phyloP scores from a whole-genome alignment of 2,329 filamentous ascomycete species.

The Colletotrichum euphorbiae region DNA sequence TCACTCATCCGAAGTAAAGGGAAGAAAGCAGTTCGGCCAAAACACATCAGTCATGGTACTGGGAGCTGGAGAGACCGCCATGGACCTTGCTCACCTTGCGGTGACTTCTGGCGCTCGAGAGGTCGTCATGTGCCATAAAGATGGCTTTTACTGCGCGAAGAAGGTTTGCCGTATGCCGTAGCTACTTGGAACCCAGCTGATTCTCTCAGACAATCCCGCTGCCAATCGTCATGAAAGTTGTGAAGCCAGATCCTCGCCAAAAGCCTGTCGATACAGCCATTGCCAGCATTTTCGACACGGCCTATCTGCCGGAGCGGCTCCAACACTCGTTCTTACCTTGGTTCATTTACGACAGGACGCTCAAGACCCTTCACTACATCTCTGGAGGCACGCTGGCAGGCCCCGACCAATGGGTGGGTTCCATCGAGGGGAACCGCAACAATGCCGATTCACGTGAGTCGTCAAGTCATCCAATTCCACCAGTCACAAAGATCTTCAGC shows the following conservation, averaged over 20 bases:
- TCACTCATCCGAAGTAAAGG: conserved; percentile 59
- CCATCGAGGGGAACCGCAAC: conserved; percentile 52
- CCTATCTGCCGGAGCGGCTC: conserved; percentile 60
- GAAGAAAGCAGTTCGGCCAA: conserved; percentile 54
- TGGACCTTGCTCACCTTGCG: conserved; percentile 58
- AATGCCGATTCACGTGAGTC: conserved; percentile 50
- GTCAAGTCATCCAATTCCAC: too few species aligned
- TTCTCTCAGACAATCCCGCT: conserved; percentile 17
- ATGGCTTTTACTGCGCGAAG: conserved; percentile 59
- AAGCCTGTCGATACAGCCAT: conserved; percentile 60
- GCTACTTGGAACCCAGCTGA: not conserved
- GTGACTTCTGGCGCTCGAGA: conserved; percentile 55
- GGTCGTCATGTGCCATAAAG: conserved; percentile 57
- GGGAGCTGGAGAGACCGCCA: conserved; percentile 59
- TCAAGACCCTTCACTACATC: conserved; percentile 55
- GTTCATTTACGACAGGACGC: conserved; percentile 59
- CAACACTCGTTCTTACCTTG: conserved; percentile 57
- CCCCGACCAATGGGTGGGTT: conserved; percentile 62
- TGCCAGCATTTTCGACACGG: conserved; percentile 63
- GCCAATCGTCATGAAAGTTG: conserved; percentile 16
- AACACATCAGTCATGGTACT: conserved; percentile 55
- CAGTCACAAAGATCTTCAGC: too few species aligned
- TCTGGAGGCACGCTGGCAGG: conserved; percentile 59
- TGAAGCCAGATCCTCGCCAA: conserved; percentile 42
- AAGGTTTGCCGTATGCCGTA: conserved; percentile 48